Evolutionary conservation across 208 protist genomes (phyloP), one percentile per base, ranked within the genome.

Genomic region (Trypanosoma avium): DNA sequence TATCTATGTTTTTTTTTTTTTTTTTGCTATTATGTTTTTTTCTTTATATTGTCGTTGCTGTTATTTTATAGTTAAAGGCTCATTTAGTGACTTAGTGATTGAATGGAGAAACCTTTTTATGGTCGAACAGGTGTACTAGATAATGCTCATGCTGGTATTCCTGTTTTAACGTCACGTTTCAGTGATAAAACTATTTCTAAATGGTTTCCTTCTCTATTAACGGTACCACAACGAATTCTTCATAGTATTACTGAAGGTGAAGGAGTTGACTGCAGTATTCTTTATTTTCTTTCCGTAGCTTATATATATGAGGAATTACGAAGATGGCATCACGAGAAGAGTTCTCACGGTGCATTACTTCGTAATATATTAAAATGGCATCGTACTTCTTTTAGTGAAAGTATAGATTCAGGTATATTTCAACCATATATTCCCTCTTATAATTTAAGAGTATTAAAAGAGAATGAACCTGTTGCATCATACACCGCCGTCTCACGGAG

Each of bases 191-290:
- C 26, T n/a, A 15, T 19, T 38, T 26, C 80, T 9, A 90, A 91
- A 71, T 95, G 89, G 86, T 79, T 62, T 61, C 89, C 89, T 17
- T 77, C 73, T 0, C 73, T 92, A n/a, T 71, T 88, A n/a, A 87
- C 75, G 1, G 61, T 90, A 15, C 89, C 89, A 4, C 84, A 95
- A 59, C 66, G 74, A 10, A 58, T 95, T 27, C 79, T 95, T 36
- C 36, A 89, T 27, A 67, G 74, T 6, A 58, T 92, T 45, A 56
- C 46, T 30, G 38, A 61, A 7, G 75, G 59, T 13, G 79, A 79
- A 32, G 73, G 76, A 47, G 55, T 72, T 17, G 77, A 83, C 38
- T 35, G 42, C n/a, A 76, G 63, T 9, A 62, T 86, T 32, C n/a
- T 79, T 24, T 47, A 33, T 8, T 81, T 89, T 62, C 53, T 93